Conservation (phyloP, 2,329 filamentous ascomycete species). For the Beauveria pseudobassiana region DNA sequence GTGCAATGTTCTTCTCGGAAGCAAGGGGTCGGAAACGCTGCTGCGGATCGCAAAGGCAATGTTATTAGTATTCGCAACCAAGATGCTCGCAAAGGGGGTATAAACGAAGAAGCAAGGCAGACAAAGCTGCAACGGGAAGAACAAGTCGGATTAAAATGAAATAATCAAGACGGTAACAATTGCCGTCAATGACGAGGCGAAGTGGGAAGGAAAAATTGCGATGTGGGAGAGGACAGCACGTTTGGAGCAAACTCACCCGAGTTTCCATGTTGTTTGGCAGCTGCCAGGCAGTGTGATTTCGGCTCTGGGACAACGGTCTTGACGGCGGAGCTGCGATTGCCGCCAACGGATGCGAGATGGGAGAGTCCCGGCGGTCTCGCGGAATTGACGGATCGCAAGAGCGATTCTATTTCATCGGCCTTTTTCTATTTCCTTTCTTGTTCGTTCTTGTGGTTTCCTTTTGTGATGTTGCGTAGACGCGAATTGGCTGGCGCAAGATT, state of each 20-base stretch:
- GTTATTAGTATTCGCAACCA: slow-evolving; percentile 6
- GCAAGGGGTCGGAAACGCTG: slow-evolving; percentile 34
- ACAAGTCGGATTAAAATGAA: slow-evolving; percentile 1
- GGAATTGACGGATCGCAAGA: background rate
- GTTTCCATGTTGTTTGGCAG: slow-evolving; percentile 25
- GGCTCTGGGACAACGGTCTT: slow-evolving; percentile 12
- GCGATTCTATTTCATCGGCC: background rate
- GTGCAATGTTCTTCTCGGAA: slow-evolving; percentile 46
- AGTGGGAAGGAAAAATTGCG: background rate
- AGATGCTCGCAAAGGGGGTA: slow-evolving; percentile 10
- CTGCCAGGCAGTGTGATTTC: slow-evolving; percentile 12
- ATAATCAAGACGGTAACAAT: slow-evolving; percentile 4
- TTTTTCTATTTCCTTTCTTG: background rate
- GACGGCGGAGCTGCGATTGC: slow-evolving; percentile 7
- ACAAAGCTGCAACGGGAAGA: background rate
- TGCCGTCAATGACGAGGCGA: slow-evolving; percentile 6
- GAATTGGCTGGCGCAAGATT: background rate
- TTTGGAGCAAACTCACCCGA: slow-evolving; percentile 22
- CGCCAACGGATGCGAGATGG: background rate
- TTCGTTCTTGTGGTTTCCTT: background rate
- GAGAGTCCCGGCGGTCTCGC: background rate
- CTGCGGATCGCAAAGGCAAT: background rate
- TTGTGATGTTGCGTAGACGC: slow-evolving; percentile 1
- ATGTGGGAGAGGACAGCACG: slow-evolving; percentile 4
- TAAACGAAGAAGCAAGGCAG: slow-evolving; percentile 3